Percentiles rank a stretch among this genome's conserved stretches.
These are phyloP conservation scores for Fusarium fujikuroi DNA, from an alignment of 2,329 filamentous ascomycete genomes.

Conservation along the genomic window DNA sequence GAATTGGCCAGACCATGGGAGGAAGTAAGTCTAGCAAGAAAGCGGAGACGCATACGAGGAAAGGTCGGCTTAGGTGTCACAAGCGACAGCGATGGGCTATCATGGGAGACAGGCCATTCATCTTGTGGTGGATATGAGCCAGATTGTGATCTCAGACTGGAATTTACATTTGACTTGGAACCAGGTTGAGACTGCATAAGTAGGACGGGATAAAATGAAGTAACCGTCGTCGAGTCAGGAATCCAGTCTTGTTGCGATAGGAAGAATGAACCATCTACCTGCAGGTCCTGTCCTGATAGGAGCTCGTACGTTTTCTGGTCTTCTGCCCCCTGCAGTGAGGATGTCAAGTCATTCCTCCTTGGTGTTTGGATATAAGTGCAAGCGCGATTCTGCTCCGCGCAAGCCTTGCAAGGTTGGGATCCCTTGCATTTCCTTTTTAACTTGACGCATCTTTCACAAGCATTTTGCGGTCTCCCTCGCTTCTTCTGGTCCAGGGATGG, in stretches of 20 bases:
- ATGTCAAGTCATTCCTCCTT: background rate
- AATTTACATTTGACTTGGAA: background rate
- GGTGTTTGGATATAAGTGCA: background rate
- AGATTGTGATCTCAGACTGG: background rate
- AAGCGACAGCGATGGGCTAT: background rate
- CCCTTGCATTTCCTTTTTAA: slow-evolving; percentile 16
- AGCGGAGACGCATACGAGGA: background rate
- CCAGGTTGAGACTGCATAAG: background rate
- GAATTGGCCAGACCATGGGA: slow-evolving; percentile 19
- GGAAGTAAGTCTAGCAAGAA: slow-evolving; percentile 7
- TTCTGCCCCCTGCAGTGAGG: background rate
- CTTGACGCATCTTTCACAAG: slow-evolving; percentile 5
- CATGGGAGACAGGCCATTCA: background rate
- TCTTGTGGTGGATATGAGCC: background rate
- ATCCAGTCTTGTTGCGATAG: background rate
- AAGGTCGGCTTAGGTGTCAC: background rate
- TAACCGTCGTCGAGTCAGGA: background rate
- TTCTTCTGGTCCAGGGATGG: background rate
- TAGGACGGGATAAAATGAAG: background rate
- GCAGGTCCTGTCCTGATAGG: background rate
- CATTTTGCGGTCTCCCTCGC: slow-evolving; percentile 1
- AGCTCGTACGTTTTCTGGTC: background rate
- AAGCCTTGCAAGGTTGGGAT: slow-evolving; percentile 1
- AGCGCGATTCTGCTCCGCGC: slow-evolving; percentile 1
- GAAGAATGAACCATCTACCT: background rate